Conservation (phyloP, 148 eudicot genomes). For the Vaccinium macrocarpon region DNA sequence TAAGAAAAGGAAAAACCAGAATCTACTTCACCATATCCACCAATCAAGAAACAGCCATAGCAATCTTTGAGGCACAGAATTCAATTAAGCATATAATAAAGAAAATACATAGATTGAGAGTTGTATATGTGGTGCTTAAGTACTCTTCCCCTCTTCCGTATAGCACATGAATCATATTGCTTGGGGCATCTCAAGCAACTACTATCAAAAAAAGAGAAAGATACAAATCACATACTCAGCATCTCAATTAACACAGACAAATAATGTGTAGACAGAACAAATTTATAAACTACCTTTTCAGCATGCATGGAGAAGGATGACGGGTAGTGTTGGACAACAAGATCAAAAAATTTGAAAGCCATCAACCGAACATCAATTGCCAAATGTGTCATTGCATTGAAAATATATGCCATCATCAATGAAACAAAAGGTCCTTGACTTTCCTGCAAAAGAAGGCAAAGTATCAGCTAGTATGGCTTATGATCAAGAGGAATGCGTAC, state of each 20-base stretch:
- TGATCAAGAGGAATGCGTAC: not conserved
- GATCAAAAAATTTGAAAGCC: conserved; percentile 88
- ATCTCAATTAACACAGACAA: not conserved
- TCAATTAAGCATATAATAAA: not conserved
- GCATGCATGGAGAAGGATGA: conserved; percentile 64
- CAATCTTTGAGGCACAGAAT: not conserved
- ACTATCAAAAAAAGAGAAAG: not conserved
- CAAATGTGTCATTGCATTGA: conserved; percentile 91
- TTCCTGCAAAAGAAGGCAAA: conserved; percentile 49
- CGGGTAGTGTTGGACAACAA: conserved; percentile 69
- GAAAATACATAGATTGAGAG: not conserved
- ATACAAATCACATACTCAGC: not conserved
- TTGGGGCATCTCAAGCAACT: not conserved
- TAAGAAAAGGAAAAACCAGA: not conserved
- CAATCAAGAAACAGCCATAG: not conserved
- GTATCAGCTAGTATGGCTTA: conserved; percentile 5
- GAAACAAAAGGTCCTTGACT: conserved; percentile 76
- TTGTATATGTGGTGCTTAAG: not conserved
- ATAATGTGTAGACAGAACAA: not conserved
- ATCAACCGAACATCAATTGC: conserved; percentile 78
- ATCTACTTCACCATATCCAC: conserved; percentile 9
- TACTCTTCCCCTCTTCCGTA: not conserved
- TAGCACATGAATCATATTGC: not conserved
- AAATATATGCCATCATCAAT: conserved; percentile 77
- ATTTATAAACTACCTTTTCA: conserved; percentile 59